These are phyloP conservation scores for Pichia sp. DNA, from an alignment of 1,139 yeast genomes.

Conservation along the genomic window DNA sequence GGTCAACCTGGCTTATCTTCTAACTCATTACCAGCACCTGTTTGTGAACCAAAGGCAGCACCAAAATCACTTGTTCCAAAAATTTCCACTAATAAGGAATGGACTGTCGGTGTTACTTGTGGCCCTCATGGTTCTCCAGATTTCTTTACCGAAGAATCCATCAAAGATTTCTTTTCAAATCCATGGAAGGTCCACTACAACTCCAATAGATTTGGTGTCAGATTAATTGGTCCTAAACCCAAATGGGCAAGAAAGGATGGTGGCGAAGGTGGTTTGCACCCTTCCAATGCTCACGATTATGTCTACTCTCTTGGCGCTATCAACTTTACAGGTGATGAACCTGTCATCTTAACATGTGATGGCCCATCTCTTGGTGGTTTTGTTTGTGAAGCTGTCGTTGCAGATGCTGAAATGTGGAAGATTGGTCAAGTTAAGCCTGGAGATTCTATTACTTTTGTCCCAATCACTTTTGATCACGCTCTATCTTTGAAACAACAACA, in stretches of 20 bases:
- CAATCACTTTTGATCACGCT: slow-evolving; percentile 65
- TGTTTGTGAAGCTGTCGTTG: slow-evolving; percentile 93
- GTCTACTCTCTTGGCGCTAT: slow-evolving; percentile 95
- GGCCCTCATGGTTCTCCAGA: slow-evolving; percentile 99
- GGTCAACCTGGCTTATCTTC: slow-evolving; percentile 78
- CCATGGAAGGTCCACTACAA: slow-evolving; percentile 96
- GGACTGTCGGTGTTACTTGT: slow-evolving; percentile 90
- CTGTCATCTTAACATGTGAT: slow-evolving; percentile 92
- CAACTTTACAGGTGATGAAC: slow-evolving; percentile 97
- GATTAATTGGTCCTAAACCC: slow-evolving; percentile 93
- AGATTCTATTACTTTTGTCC: slow-evolving; percentile 72
- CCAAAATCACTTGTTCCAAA: slow-evolving; percentile 56
- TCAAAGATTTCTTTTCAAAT: slow-evolving; percentile 63
- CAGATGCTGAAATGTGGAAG: slow-evolving; percentile 97
- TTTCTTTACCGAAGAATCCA: slow-evolving; percentile 73
- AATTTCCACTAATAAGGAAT: slow-evolving; percentile 44
- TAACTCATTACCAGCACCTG: slow-evolving; percentile 66
- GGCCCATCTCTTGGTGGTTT: slow-evolving; percentile 98
- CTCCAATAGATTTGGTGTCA: slow-evolving; percentile 92
- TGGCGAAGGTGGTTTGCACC: slow-evolving; percentile 97
- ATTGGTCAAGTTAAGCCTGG: slow-evolving; percentile 98
- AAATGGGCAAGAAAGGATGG: slow-evolving; percentile 97
- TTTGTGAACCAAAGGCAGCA: slow-evolving; percentile 50
- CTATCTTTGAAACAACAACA: slow-evolving; percentile 43
- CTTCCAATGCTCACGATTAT: slow-evolving; percentile 95